A percentile compares a stretch with the other conserved stretches of the same genome.
Conservation (phyloP, 2,329 filamentous ascomycete species). For the Penicillium sp. region DNA sequence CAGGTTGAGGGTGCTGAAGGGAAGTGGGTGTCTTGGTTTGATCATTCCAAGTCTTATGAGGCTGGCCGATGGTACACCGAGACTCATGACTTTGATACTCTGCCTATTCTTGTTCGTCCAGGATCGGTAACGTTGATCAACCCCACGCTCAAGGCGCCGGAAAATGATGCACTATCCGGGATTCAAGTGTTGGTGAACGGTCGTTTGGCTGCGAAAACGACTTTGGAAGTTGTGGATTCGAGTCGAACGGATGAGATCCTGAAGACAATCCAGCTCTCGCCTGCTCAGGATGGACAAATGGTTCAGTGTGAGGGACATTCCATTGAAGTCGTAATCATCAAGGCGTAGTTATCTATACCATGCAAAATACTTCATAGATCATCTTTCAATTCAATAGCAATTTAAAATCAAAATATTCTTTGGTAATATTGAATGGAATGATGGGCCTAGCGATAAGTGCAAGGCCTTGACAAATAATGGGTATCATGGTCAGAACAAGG, state of each 20-base stretch:
- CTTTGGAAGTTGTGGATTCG: conserved; percentile 29
- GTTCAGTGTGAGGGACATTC: conserved; percentile 18
- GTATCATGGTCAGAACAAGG: conserved; percentile 24
- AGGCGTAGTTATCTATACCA: not conserved
- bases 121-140: conserved; percentile 32
- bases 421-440: not conserved
- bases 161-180: conserved; percentile 29
- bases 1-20: conserved; percentile 52
- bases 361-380: not conserved
- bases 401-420: not conserved
- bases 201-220: conserved; percentile 13
- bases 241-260: conserved; percentile 26
- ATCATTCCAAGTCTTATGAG: conserved; percentile 42
- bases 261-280: conserved; percentile 22
- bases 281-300: conserved; percentile 10
- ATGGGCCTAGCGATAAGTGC: conserved; percentile 1
- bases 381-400: not conserved
- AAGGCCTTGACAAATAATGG: conserved; percentile 14
- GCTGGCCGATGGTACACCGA: conserved; percentile 59
- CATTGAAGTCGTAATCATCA: conserved; percentile 21
- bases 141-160: conserved; percentile 25
- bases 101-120: conserved; percentile 61
- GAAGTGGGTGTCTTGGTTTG: conserved; percentile 50
- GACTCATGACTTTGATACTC: conserved; percentile 58
- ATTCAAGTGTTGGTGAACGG: conserved; percentile 36